These are phyloP conservation scores for Scytalidium lignicola DNA, from an alignment of 2,329 filamentous ascomycete species.

Conservation along the genomic window DNA sequence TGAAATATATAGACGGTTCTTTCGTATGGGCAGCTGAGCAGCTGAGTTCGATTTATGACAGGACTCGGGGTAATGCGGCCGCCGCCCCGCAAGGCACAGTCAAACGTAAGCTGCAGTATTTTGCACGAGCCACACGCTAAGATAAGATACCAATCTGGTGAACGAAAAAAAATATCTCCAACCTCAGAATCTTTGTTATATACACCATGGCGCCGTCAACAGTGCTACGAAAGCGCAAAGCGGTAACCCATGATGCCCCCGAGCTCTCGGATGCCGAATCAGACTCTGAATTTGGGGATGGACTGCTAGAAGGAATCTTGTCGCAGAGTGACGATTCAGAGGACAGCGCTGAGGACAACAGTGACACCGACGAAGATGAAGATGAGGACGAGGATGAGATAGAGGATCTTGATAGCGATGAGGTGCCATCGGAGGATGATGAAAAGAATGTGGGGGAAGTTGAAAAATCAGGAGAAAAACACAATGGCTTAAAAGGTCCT, in stretches of 20 bases:
- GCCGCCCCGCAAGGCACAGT: too few relatives aligned
- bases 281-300: slow-evolving; percentile 55
- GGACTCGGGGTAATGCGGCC: too few relatives aligned
- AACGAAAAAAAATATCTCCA: slow-evolving; percentile 12
- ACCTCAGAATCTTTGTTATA: slow-evolving; percentile 4
- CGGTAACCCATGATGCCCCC: slow-evolving; percentile 47
- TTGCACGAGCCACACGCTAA: slow-evolving; percentile 11
- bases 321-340: slow-evolving; percentile 54
- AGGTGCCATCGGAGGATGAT: slow-evolving; percentile 38
- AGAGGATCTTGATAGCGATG: slow-evolving; percentile 42
- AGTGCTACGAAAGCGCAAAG: slow-evolving; percentile 54
- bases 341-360: slow-evolving; percentile 45
- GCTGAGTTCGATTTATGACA: too few relatives aligned
- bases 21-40: too few relatives aligned
- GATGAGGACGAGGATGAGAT: slow-evolving; percentile 38
- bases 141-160: slow-evolving; percentile 13
- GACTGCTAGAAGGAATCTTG: slow-evolving; percentile 50
- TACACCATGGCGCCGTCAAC: slow-evolving; percentile 23
- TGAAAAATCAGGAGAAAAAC: slow-evolving; percentile 34
- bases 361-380: slow-evolving; percentile 39
- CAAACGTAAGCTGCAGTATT: too few relatives aligned
- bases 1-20: too few relatives aligned
- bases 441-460: slow-evolving; percentile 28
- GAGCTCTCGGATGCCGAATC: slow-evolving; percentile 45
- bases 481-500: slow-evolving; percentile 31